phyloP scores from a whole-genome alignment of 805 yeast genomes.

The Ogataea siamensis region DNA sequence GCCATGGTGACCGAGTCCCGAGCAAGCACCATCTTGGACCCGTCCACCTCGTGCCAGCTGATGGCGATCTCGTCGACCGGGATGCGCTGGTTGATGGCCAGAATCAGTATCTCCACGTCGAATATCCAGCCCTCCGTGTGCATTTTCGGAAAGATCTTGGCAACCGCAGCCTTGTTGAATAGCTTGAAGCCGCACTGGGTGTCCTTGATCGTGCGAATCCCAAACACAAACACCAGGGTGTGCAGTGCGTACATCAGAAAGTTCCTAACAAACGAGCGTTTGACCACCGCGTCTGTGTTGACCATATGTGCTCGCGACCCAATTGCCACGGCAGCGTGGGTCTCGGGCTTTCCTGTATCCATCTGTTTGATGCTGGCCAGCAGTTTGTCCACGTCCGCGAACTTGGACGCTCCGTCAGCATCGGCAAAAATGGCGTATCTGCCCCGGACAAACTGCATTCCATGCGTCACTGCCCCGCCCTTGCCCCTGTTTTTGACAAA shows the following conservation, averaged over 20 bases:
- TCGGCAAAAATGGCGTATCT: constrained; percentile 82
- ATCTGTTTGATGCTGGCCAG: constrained; percentile 38
- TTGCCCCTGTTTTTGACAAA: constrained; percentile 83
- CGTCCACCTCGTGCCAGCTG: constrained; percentile 96
- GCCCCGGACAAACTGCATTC: constrained; percentile 75
- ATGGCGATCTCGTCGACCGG: constrained; percentile 77
- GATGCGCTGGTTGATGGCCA: constrained; percentile 71
- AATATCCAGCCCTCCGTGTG: constrained; percentile 99
- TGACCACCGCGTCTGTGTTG: constrained; percentile 93
- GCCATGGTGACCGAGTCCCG: constrained; percentile 93
- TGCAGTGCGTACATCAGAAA: constrained; percentile 92
- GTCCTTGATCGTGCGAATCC: constrained; percentile 81
- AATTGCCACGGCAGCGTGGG: constrained; percentile 61
- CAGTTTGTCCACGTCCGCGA: constrained; percentile 62
- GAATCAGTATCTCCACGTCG: constrained; percentile 86
- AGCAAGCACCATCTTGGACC: constrained; percentile 90
- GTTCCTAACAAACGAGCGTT: constrained; percentile 83
- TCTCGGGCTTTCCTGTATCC: constrained; percentile 23
- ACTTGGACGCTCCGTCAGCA: constrained; percentile 94
- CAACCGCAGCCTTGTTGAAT: constrained; percentile 70
- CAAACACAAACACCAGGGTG: constrained; percentile 80
- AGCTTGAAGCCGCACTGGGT: constrained; percentile 98
- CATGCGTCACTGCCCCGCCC: constrained; percentile 96
- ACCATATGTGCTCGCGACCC: constrained; percentile 98
- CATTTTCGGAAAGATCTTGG: constrained; percentile 75